phyloP scores from a whole-genome alignment of 768 basidiomycete species.

The Kwoniella mangroviensis region DNA sequence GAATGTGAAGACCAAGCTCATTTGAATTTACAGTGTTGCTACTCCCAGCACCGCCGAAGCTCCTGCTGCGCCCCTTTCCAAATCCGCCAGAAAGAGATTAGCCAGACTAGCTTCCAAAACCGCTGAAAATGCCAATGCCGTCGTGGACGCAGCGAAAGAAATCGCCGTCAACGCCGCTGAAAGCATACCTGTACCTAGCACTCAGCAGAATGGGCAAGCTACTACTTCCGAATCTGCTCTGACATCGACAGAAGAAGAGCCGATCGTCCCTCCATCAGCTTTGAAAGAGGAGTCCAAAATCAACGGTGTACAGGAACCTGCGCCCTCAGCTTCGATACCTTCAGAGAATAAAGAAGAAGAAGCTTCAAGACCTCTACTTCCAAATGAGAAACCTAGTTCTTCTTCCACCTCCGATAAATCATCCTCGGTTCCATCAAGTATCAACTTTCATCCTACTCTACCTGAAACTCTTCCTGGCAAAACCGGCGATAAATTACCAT shows the following conservation, averaged over 20 bases:
- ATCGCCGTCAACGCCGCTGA: constrained; percentile 9
- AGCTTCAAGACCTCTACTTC: neutral
- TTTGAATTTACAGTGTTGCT: neutral
- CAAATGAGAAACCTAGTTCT: constrained; percentile 6
- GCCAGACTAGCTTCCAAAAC: constrained; percentile 31
- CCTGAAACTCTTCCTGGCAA: constrained; percentile 40
- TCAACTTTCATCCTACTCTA: constrained; percentile 37
- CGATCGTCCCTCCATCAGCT: neutral
- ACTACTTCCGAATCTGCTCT: neutral
- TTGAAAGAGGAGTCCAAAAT: constrained; percentile 5
- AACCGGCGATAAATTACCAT: constrained; percentile 28
- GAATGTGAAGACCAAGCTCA: neutral
- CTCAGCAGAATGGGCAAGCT: neutral
- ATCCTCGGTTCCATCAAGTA: constrained; percentile 12
- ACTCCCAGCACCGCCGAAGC: neutral
- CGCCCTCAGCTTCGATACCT: neutral
- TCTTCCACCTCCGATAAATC: constrained; percentile 3
- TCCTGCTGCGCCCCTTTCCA: constrained; percentile 25
- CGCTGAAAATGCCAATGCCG: constrained; percentile 16
- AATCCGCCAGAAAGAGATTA: constrained; percentile 39
- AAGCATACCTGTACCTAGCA: constrained; percentile 7
- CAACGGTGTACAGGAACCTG: neutral
- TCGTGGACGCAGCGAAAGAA: constrained; percentile 9
- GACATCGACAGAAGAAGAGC: neutral
- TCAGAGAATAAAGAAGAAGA: neutral